Evolutionary conservation across 495 filamentous ascomycete species (phyloP), one percentile per base, ranked within the genome.

Genomic region (Articulospora tetracladia): DNA sequence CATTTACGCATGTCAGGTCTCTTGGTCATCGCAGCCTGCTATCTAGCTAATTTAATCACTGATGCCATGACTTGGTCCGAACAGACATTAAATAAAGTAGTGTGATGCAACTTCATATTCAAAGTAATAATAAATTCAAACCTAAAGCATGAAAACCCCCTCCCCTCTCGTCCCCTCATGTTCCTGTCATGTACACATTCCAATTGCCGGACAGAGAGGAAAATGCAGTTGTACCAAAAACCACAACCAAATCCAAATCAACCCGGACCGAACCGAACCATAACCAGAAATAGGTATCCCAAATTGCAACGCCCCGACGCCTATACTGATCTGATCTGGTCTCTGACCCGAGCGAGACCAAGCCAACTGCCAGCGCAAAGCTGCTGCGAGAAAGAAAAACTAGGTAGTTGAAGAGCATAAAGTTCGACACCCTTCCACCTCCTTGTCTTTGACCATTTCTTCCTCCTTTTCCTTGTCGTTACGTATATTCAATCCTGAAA

Each of bases 271-370:
- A 39, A n/a, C 34, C 34, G n/a, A 39, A n/a, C n/a, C 34, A 39
- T 10, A 39, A 39, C 34, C 10, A 39, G 19, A 20, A 48, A 50
- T 50, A 50, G 47, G 20, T 25, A 50, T 50, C 47, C 47, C 7
- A 50, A 39, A 39, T 39, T n/a, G 34, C 47, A 24, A 50, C 47
- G 47, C 47, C 47, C 25, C 47, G 25, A 50, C 47, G 47, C 47
- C 47, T 39, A 10, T 39, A 10, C 23, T 25, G 17, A 8, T 3
- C 39, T 19, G 11, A 44, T 44, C 39, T 26, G 47, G 17, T 27
- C 47, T 50, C 47, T 26, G 10, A 15, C n/a, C 47, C 47, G n/a
- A 39, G n/a, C 15, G 41, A 47, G 41, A 50, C 23, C 47, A 24
- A 24, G 47, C 8, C 39, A 44, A 19, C 8, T 50, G 41, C 47